Evolutionary conservation across 768 basidiomycete species (phyloP).

Genomic region (Ramaria sp.): DNA sequence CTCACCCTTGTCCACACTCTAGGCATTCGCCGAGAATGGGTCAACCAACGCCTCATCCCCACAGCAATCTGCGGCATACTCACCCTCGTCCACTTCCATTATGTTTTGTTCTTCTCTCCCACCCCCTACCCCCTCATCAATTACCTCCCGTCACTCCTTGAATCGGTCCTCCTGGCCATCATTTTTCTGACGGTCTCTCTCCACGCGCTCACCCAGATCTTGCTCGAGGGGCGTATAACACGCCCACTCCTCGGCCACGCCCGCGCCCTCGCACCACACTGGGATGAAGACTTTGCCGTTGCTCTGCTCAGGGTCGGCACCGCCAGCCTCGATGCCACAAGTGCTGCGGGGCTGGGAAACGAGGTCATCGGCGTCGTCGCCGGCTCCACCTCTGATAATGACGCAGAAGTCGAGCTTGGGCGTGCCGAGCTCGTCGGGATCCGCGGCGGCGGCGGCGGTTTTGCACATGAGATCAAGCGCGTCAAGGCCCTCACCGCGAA

Average conservation of each 20-base stretch:
- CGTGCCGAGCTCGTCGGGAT: slow-evolving; percentile 30
- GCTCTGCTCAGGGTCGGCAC: slow-evolving; percentile 63
- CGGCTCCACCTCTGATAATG: slow-evolving; percentile 2
- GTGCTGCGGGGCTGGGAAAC: slow-evolving; percentile 60
- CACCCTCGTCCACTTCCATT: slow-evolving; percentile 58
- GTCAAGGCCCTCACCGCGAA: slow-evolving; percentile 24
- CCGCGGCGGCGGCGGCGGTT: slow-evolving; percentile 23
- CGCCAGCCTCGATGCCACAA: slow-evolving; percentile 66
- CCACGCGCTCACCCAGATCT: slow-evolving; percentile 54
- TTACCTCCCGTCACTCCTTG: slow-evolving; percentile 64
- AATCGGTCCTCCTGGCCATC: slow-evolving; percentile 46
- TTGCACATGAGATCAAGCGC: slow-evolving; percentile 40
- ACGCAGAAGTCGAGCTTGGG: slow-evolving; percentile 25
- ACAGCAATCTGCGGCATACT: slow-evolving; percentile 51
- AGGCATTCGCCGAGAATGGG: slow-evolving; percentile 52
- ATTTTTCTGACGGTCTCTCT: slow-evolving; percentile 50
- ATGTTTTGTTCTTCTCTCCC: slow-evolving; percentile 39
- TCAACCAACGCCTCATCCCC: slow-evolving; percentile 59
- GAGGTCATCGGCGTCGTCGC: slow-evolving; percentile 49
- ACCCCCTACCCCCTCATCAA: slow-evolving; percentile 58
- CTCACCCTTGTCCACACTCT: slow-evolving; percentile 55
- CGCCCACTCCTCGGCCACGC: slow-evolving; percentile 43
- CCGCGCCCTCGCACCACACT: slow-evolving; percentile 32
- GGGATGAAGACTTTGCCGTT: slow-evolving; percentile 66
- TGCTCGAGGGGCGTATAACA: slow-evolving; percentile 48